Evolutionary conservation across 805 yeast species (phyloP), one percentile per base, ranked within the genome.

Genomic region (Danielia reshetovae): DNA sequence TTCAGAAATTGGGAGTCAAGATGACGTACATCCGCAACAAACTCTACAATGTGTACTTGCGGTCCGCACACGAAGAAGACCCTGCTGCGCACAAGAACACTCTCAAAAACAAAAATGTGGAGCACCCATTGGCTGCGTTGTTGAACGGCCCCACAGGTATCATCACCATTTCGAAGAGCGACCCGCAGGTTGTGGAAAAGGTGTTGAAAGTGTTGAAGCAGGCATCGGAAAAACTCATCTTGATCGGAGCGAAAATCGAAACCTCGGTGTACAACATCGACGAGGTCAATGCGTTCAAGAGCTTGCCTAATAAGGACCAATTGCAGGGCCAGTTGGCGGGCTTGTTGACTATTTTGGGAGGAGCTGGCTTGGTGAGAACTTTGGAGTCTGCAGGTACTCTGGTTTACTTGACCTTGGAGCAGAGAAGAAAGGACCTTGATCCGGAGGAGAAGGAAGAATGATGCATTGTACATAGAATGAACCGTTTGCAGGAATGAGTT

Each of bases 81-180:
- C 97, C 97, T 2, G 81, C 95, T 26, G 67, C 75, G 39, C 57
- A 57, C 32, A 75, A 68, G 26, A 80, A 83, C 13, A 54, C 70
- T 34, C 40, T 54, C 22, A 65, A 58, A 43, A 69, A 70, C 46
- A 65, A 62, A 36, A 59, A 62, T 23, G 62, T 62, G 6, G 54
- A 57, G 17, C 95, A 86, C 57, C 95, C 95, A 11, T 61, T 90
- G 46, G 56, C 73, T 17, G 77, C 80, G 7, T 66, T 88, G 35
- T 71, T 93, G 39, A 65, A 65, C 40, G 97, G 97, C 7, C 96
- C 97, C 16, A 81, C 95, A 2, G 94, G 94, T 1, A 70, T 85
- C 7, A 76, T 90, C 37, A 58, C 83, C 14, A 72, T 87, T 40
- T 75, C 75, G 28, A 76, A 72, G 40, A 67, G 83, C 23, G 81